Evolutionary conservation across 2,329 filamentous ascomycete genomes (phyloP), one percentile per base, ranked within the genome.

Genomic region (Tolypocladium nubicola): DNA sequence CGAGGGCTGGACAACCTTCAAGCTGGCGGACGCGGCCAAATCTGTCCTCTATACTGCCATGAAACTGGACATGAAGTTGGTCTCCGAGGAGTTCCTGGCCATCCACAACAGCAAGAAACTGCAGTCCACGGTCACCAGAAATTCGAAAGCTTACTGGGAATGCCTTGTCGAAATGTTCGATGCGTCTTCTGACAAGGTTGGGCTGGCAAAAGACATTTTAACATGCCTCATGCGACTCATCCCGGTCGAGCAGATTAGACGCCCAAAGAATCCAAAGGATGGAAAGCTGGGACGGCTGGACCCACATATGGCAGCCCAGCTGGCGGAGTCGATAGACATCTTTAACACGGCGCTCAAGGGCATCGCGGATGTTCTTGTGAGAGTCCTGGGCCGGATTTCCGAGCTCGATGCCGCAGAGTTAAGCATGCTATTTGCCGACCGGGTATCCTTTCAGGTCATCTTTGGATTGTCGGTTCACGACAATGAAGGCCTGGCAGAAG

Each of bases 401-500:
- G 88, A 92, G 60, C 92, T 97, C 65, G 80, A 82, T 23, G 78
- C 83, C 0, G 74, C 79, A 4, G 84, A 93, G 58, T 76, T 97
- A 45, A 80, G 85, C 58, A 75, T 80, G 30, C 74, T 97, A 13
- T 90, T 89, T 65, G 77, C 82, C 55, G 84, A 87, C 58, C 79
- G 82, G 23, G 75, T 84, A 47, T 86, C 86, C 8, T 87, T 89
- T 59, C 84, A 86, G 62, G 84, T 89, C 41, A 79, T 96, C 47
- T 84, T 96, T 52, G 86, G 87, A 5, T 81, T 90, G 21, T 82
- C 97, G 8, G 85, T 97, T 57, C 91, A 91, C 49, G 89, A 90
- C 19, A 87, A 95, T 63, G 78, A 88, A 57, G 81, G 85, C 58
- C 86, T 94, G 39, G 90, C 90, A 60, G 87, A 92, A 67, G 87